A percentile compares a stretch with the other conserved stretches of the same genome.
These are phyloP conservation scores for Puccinellia tenuiflora DNA, from an alignment of 176 grass and related monocot genomes.

Conservation along the genomic window DNA sequence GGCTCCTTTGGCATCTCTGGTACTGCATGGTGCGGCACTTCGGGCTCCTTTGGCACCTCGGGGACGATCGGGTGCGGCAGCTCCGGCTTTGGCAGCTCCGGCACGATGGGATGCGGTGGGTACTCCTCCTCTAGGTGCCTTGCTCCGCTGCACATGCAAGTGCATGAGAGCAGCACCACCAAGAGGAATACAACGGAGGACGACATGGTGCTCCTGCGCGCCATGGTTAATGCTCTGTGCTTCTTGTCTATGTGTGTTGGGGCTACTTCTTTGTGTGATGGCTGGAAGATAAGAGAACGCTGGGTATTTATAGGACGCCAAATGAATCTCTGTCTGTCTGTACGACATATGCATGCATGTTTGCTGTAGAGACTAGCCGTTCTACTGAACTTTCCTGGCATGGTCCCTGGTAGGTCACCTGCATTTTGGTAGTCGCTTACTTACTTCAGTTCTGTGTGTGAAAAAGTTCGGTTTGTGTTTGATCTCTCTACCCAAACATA, in stretches of 20 bases:
- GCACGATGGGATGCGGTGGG: not conserved
- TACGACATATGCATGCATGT: not conserved
- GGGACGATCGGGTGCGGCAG: not conserved
- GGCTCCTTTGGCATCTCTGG: too few relatives aligned
- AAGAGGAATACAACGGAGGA: not conserved
- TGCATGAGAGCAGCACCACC: slow-evolving; percentile 20
- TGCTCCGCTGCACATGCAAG: slow-evolving; percentile 11
- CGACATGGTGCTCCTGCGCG: not conserved
- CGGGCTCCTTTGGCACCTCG: too few relatives aligned
- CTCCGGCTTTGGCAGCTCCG: not conserved
- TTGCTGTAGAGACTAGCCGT: not conserved
- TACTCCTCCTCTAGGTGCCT: slow-evolving; percentile 28
- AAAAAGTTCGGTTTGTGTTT: too few relatives aligned
- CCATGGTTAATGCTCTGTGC: not conserved
- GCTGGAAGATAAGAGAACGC: not conserved
- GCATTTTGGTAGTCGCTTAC: not conserved
- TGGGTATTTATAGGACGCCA: not conserved
- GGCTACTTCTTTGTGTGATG: not conserved
- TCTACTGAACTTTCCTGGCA: not conserved
- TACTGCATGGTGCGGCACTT: too few relatives aligned
- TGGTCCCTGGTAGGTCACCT: not conserved
- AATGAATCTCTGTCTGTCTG: not conserved
- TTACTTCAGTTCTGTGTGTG: too few relatives aligned
- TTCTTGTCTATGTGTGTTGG: not conserved
- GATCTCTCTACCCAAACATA: too few relatives aligned